A percentile compares a stretch with the other conserved stretches of the same genome.
These are phyloP conservation scores for Whalleya microplaca DNA, from an alignment of 2,329 filamentous ascomycete genomes.

Conservation along the genomic window DNA sequence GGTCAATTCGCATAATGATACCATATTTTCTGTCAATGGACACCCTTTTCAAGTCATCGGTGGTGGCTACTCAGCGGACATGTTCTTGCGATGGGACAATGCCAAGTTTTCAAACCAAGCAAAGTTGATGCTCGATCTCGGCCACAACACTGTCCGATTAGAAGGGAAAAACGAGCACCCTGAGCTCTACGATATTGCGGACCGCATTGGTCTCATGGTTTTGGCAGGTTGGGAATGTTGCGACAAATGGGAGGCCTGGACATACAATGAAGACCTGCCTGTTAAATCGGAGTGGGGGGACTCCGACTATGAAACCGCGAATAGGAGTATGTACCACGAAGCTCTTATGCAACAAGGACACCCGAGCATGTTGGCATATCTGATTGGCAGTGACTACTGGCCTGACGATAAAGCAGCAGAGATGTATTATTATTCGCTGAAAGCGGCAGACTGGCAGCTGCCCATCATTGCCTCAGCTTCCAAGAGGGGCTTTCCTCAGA, in stretches of 20 bases:
- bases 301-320: constrained; percentile 58
- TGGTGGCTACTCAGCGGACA: constrained; percentile 62
- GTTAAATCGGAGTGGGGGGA: constrained; percentile 51
- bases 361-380: constrained; percentile 60
- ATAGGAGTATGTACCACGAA: constrained; percentile 61
- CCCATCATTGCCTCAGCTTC: constrained; percentile 62
- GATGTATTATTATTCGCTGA: constrained; percentile 56
- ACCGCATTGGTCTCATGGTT: constrained; percentile 63
- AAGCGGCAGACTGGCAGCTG: constrained; percentile 55
- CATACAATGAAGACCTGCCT: constrained; percentile 58
- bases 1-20: constrained; percentile 58
- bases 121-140: constrained; percentile 60
- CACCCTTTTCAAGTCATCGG: constrained; percentile 63
- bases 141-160: constrained; percentile 64
- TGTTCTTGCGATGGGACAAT: constrained; percentile 62
- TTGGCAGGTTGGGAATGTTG: constrained; percentile 69
- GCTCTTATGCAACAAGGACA: constrained; percentile 62
- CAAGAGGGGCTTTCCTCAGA: constrained; percentile 55
- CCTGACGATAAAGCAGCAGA: constrained; percentile 59
- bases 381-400: constrained; percentile 67
- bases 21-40: constrained; percentile 58
- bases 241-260: constrained; percentile 70
- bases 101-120: constrained; percentile 53
- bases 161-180: constrained; percentile 69
- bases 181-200: constrained; percentile 61